phyloP scores from a whole-genome alignment of 441 rosid species.

The Gossypium davidsonii region DNA sequence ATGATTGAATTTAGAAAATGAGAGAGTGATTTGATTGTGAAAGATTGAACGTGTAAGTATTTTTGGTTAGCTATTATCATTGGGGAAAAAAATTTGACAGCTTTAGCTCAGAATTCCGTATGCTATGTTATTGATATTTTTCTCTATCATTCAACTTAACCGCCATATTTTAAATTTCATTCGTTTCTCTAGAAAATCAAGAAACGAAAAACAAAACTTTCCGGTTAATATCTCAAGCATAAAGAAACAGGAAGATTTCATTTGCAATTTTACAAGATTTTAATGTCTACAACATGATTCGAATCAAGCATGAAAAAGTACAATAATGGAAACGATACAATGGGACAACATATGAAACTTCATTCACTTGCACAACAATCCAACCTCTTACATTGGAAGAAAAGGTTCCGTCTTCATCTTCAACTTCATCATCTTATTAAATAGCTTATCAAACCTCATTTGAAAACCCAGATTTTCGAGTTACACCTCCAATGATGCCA shows the following conservation, averaged over 20 bases:
- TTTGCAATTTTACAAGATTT: conserved; percentile 6
- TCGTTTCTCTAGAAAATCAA: neutral
- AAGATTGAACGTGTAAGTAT: neutral
- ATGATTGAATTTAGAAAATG: neutral
- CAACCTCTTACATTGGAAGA: neutral
- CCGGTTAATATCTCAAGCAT: neutral
- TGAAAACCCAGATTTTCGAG: conserved; percentile 13
- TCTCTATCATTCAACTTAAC: neutral
- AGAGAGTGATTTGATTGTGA: neutral
- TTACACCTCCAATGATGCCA: neutral
- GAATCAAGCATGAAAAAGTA: neutral
- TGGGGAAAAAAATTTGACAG: neutral
- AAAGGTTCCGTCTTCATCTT: neutral
- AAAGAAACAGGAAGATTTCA: neutral
- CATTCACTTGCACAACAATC: neutral
- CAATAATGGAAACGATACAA: neutral
- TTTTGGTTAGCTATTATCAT: neutral
- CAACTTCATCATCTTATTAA: neutral
- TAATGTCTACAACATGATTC: neutral
- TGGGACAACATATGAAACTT: neutral
- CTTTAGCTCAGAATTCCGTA: neutral
- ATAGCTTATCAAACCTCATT: neutral
- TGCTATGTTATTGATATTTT: neutral
- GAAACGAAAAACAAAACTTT: neutral
- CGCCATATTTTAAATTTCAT: neutral